Evolutionary conservation across 495 filamentous ascomycete genomes (phyloP), one percentile per base, ranked within the genome.

Genomic region (Lasiosphaeria miniovina): DNA sequence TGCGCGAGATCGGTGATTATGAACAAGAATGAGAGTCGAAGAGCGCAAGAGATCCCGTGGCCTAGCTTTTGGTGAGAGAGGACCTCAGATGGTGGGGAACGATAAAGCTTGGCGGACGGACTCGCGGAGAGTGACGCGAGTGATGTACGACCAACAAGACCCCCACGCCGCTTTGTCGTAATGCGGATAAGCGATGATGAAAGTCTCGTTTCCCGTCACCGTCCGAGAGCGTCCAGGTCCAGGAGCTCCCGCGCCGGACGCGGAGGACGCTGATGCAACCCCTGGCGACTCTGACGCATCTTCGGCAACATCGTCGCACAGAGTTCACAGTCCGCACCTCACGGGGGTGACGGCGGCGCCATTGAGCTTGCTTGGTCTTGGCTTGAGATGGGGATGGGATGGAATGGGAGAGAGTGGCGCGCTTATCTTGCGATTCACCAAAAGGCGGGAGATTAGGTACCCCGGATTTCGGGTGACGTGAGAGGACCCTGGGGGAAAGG

Each of bases 381-480:
- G 11, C 4, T 14, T n/a, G 11, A 46, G 43, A 14, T n/a, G 11
- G 43, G 43, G 12, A 46, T 7, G 43, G 24, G 24, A 24, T n/a
- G 12, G 8, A 46, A 46, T 46, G 12, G 43, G 43, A 11, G 50
- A 54, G 36, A n/a, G 50, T 54, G 55, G 56, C 50, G 56, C 40
- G 24, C 38, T 51, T 51, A 46, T 50, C 32, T 56, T 24, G 32
- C 38, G 24, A 32, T 41, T 24, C 24, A 24, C 24, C 24, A 45
- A 41, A 43, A 43, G 38, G 36, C 11, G 43, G 2, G 48, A 59
- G 50, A 46, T 59, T 63, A 46, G 43, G 43, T 46, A 63, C 61
- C 61, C 61, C 61, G 48, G 61, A 63, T 63, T 63, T 63, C 56
- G 61, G 52, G 43, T 52, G 61, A 48, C 57, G 53, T 52, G 45